phyloP scores from a whole-genome alignment of 2,329 filamentous ascomycete genomes.

The Diaporthe caulivora region DNA sequence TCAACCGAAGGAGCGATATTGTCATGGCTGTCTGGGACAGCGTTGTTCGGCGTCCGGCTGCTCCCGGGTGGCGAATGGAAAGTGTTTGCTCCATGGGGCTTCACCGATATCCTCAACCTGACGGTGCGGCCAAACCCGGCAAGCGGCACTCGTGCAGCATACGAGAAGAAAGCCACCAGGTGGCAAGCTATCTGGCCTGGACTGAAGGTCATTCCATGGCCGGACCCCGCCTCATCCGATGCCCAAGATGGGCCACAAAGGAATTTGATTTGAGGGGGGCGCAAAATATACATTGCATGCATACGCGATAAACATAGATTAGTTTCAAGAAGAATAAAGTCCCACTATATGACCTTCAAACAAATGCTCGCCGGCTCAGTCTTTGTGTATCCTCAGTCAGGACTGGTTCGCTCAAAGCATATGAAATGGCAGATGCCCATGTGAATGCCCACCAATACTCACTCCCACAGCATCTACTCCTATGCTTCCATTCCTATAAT shows the following conservation, averaged over 20 bases:
- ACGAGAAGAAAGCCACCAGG: conserved; percentile 48
- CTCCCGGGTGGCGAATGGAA: conserved; percentile 46
- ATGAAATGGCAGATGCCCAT: no score
- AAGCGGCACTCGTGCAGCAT: conserved; percentile 46
- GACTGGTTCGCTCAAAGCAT: no score
- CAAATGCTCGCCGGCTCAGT: background rate
- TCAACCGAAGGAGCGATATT: conserved; percentile 50
- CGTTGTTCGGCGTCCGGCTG: conserved; percentile 49
- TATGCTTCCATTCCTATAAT: no score
- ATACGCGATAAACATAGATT: background rate
- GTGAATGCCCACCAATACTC: no score
- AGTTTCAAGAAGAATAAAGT: background rate
- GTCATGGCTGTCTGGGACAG: conserved; percentile 52
- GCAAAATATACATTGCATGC: background rate
- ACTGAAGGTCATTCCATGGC: conserved; percentile 43
- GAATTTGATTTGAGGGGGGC: background rate
- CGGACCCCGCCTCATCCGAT: background rate
- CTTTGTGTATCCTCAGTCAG: no score
- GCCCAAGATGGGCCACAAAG: background rate
- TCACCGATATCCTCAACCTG: conserved; percentile 52
- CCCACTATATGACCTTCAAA: background rate
- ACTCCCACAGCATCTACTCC: no score
- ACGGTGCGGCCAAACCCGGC: conserved; percentile 49
- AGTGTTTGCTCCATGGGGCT: conserved; percentile 51
- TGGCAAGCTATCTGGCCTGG: conserved; percentile 49